Evolutionary conservation across 140 eudicot species (phyloP), one percentile per base, ranked within the genome.

Genomic region (Flaveria floridana): DNA sequence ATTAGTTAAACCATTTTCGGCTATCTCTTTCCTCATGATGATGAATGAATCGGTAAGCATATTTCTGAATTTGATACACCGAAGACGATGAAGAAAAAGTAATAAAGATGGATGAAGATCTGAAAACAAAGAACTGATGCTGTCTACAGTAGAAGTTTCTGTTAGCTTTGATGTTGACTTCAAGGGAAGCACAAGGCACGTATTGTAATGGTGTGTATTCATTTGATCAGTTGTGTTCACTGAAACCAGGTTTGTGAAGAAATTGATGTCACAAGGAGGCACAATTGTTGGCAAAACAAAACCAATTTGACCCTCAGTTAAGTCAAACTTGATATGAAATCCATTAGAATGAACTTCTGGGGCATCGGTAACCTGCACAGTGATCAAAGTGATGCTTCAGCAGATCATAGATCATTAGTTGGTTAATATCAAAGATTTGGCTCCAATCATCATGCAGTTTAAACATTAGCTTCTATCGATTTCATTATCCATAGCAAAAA

Each of bases 281-380:
- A 93, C 82, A 64, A 74, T 55, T 48, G 98, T 90, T 59, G 98
- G 98, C 68, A 93, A 78, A 44, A 93, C 96, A 82, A 93, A 90
- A 71, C 98, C 97, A 50, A 93, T 88, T 82, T 90, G 93, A 79
- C 98, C 97, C 64, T 86, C 85, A 11, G 76, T 83, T 42, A 93
- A 64, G 86, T 93, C 98, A 86, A 93, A 93, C 87, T 88, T 93
- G 55, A 93, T 82, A 78, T 89, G 98, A 66, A 89, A 93, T 67
- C 98, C 98, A 76, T 93, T 93, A 19, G 98, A 93, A 75, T 93
- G 98, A 69, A 93, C 86, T 80, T 93, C 96, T 39, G 98, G 98
- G 71, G 98, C 93, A 90, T 93, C 93, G 14, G 97, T 88, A 64
- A 93, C 91, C 98, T 93, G 81, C 68, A 80, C 67, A 72, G 62